A percentile compares a stretch with the other conserved stretches of the same genome.
Conservation (phyloP, 2,329 filamentous ascomycete species). For the Blumeriella jaapii region DNA sequence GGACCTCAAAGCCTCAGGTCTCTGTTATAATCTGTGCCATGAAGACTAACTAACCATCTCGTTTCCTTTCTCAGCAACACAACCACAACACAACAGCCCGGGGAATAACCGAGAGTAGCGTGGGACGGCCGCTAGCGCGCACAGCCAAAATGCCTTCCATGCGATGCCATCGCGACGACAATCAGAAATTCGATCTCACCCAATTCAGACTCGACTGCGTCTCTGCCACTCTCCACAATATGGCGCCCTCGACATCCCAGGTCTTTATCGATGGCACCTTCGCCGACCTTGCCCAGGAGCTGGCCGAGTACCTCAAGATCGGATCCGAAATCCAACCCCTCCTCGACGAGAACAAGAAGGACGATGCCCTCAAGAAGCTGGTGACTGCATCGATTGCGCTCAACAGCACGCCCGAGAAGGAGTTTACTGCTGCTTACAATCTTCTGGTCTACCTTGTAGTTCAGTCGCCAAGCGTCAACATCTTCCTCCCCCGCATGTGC, state of each 20-base stretch:
- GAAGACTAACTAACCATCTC: no score
- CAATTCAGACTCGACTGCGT: slow-evolving; percentile 8
- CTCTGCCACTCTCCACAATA: slow-evolving; percentile 10
- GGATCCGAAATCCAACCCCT: slow-evolving; percentile 59
- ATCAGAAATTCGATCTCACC: neutral
- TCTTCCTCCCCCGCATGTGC: slow-evolving; percentile 81
- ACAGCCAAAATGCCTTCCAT: no score
- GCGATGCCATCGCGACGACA: no score
- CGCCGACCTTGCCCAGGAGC: slow-evolving; percentile 84
- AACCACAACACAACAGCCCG: no score
- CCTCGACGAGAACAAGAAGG: slow-evolving; percentile 59
- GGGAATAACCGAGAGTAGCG: no score
- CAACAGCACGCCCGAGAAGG: slow-evolving; percentile 85
- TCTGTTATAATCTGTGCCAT: no score
- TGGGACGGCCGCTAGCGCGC: no score
- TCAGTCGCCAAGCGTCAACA: slow-evolving; percentile 73
- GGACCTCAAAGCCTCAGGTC: no score
- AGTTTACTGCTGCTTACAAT: slow-evolving; percentile 94
- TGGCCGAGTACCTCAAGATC: slow-evolving; percentile 85
- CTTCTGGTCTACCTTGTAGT: slow-evolving; percentile 87
- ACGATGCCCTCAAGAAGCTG: slow-evolving; percentile 81
- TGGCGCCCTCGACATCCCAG: slow-evolving; percentile 29
- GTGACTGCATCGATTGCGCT: slow-evolving; percentile 67
- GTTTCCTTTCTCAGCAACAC: no score
- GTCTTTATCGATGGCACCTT: slow-evolving; percentile 85